These are phyloP conservation scores for Coniochaeta ligniaria DNA, from an alignment of 2,329 filamentous ascomycete species.

Conservation along the genomic window DNA sequence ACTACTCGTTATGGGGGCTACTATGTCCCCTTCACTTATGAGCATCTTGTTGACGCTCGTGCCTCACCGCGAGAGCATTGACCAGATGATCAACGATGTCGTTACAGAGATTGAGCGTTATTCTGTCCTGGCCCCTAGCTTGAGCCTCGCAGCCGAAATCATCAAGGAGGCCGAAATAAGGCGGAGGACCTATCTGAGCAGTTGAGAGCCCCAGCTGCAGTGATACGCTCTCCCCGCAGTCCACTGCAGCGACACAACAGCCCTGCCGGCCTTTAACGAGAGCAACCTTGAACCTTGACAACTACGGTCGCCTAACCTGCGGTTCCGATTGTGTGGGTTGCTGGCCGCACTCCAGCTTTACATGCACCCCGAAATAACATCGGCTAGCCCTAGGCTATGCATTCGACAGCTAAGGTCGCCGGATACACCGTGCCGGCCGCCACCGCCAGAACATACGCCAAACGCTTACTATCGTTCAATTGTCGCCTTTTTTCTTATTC, in stretches of 20 bases:
- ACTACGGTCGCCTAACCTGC: neutral
- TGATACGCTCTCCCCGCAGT: neutral
- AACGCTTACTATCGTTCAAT: neutral
- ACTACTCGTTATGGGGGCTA: conserved; percentile 76
- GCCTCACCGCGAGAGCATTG: conserved; percentile 53
- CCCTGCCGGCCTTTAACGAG: neutral
- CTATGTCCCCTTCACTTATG: conserved; percentile 67
- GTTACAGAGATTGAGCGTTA: conserved; percentile 70
- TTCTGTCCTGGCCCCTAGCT: conserved; percentile 66
- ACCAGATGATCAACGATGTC: conserved; percentile 72
- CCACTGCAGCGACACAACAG: conserved; percentile 1
- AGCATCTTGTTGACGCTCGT: conserved; percentile 54
- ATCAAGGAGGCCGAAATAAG: conserved; percentile 72
- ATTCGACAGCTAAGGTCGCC: neutral
- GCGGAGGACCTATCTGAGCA: conserved; percentile 54
- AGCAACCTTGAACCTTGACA: neutral
- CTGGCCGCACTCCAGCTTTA: neutral
- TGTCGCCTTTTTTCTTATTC: neutral
- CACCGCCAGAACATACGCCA: neutral
- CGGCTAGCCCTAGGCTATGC: neutral
- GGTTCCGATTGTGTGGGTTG: neutral
- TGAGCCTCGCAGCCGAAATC: conserved; percentile 71
- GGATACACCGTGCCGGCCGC: neutral
- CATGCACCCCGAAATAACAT: neutral
- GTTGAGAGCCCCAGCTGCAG: conserved; percentile 24